These are phyloP conservation scores for Scedosporium minutisporum DNA, from an alignment of 2,329 filamentous ascomycete species.

Conservation along the genomic window DNA sequence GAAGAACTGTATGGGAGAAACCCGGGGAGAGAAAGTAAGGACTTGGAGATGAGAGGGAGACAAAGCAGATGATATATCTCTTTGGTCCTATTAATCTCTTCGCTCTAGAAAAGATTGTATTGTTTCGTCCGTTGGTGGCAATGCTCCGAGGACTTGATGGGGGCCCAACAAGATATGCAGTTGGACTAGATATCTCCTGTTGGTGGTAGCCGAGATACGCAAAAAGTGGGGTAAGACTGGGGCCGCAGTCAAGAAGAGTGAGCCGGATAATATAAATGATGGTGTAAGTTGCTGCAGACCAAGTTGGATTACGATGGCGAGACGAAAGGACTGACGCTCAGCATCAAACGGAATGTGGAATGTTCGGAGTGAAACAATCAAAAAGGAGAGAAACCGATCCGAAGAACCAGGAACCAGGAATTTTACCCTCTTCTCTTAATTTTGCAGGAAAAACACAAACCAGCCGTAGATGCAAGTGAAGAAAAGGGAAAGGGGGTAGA, in stretches of 20 bases:
- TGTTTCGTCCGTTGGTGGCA: too few relatives aligned
- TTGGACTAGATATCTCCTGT: too few relatives aligned
- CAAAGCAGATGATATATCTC: neutral
- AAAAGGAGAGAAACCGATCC: neutral
- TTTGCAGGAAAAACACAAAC: conserved; percentile 1
- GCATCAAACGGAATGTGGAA: conserved; percentile 1
- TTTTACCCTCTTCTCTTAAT: neutral
- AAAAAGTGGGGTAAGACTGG: neutral
- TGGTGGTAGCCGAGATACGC: too few relatives aligned
- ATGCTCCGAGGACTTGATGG: too few relatives aligned
- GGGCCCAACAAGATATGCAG: too few relatives aligned
- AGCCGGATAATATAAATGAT: neutral
- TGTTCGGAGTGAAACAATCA: neutral
- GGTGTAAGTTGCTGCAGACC: neutral
- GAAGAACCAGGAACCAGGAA: neutral
- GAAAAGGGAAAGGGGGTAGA: neutral
- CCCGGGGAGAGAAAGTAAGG: neutral
- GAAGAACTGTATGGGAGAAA: neutral
- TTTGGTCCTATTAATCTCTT: too few relatives aligned
- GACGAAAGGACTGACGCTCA: conserved; percentile 1
- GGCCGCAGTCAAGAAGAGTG: neutral
- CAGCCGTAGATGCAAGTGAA: neutral
- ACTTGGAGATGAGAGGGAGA: neutral
- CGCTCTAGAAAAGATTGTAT: too few relatives aligned
- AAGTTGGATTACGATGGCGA: neutral